Percentiles rank a stretch among this genome's conserved stretches.
Conservation (phyloP, 139 green algal species). For the Ettlia oleoabundans region DNA sequence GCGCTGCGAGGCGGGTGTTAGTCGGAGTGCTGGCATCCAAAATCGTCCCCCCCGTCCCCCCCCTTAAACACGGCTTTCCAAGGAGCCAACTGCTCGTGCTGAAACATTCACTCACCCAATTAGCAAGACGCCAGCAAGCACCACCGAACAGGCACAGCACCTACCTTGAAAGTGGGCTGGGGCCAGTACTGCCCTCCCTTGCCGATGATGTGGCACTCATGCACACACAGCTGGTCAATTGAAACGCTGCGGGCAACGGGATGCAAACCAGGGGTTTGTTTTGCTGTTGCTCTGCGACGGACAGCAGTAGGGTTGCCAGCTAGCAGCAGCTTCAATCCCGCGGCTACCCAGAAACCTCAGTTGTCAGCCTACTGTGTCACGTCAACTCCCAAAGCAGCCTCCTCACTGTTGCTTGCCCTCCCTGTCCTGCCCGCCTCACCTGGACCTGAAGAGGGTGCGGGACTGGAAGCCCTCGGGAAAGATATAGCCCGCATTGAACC, state of each 20-base stretch:
- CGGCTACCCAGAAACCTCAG: too few relatives aligned
- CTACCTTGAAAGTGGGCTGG: conserved; percentile 82
- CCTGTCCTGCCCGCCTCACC: conserved; percentile 59
- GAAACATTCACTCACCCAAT: too few relatives aligned
- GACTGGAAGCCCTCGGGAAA: conserved; percentile 89
- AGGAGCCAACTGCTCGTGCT: too few relatives aligned
- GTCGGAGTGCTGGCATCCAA: too few relatives aligned
- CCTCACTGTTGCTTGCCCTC: conserved; percentile 60
- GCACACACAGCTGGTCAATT: conserved; percentile 72
- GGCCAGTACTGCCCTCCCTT: conserved; percentile 77
- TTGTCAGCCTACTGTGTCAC: too few relatives aligned
- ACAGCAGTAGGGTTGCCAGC: background rate
- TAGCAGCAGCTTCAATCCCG: too few relatives aligned
- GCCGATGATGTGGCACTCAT: conserved; percentile 86
- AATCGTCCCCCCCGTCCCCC: too few relatives aligned
- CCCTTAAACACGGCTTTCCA: too few relatives aligned
- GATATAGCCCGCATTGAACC: conserved; percentile 94
- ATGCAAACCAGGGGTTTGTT: too few relatives aligned
- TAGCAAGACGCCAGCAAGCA: conserved; percentile 6
- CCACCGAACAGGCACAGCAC: background rate
- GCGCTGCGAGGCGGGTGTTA: too few relatives aligned
- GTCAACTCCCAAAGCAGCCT: too few relatives aligned
- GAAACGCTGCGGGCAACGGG: conserved; percentile 47
- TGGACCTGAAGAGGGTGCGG: conserved; percentile 77
- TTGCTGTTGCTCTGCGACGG: too few relatives aligned